phyloP scores from a whole-genome alignment of 768 basidiomycete genomes.

The Leccinum pellstonianum region DNA sequence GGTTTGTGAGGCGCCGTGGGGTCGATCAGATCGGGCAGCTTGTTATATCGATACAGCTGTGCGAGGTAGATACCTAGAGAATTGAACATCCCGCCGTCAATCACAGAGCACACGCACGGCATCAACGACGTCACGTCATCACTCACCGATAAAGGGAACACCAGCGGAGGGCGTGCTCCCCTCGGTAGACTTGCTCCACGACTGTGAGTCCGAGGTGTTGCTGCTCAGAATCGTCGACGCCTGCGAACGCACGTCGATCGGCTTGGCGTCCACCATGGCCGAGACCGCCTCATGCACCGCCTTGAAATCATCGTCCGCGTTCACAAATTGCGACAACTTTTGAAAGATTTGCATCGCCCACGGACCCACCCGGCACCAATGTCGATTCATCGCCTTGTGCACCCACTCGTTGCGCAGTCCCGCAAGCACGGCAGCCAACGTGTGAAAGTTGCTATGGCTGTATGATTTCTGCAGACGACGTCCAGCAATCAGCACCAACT shows the following conservation, averaged over 20 bases:
- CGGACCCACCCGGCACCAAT: slow-evolving; percentile 62
- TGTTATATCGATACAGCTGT: slow-evolving; percentile 61
- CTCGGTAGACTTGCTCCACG: too few species aligned
- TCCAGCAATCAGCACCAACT: background rate
- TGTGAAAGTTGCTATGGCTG: slow-evolving; percentile 70
- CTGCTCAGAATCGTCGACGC: slow-evolving; percentile 37
- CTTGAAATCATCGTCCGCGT: slow-evolving; percentile 67
- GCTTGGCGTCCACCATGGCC: slow-evolving; percentile 54
- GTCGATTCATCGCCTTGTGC: slow-evolving; percentile 52
- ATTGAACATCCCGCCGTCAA: background rate
- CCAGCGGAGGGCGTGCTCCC: slow-evolving; percentile 54
- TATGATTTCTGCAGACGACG: slow-evolving; percentile 67
- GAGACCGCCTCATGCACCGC: slow-evolving; percentile 67
- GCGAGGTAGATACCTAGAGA: slow-evolving; percentile 73
- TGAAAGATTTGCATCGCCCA: slow-evolving; percentile 74
- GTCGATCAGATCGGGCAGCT: slow-evolving; percentile 78
- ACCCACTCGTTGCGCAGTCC: slow-evolving; percentile 74
- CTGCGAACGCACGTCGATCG: too few species aligned
- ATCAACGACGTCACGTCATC: background rate
- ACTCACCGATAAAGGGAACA: slow-evolving; percentile 80
- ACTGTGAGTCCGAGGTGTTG: too few species aligned
- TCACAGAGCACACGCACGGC: too few species aligned
- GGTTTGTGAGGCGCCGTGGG: slow-evolving; percentile 73
- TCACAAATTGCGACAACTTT: slow-evolving; percentile 67
- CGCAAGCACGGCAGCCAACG: slow-evolving; percentile 75